Percentiles rank a stretch among this genome's conserved stretches.
Evolutionary conservation across 2,329 filamentous ascomycete genomes (phyloP).

Genomic region (Nemania sp.): DNA sequence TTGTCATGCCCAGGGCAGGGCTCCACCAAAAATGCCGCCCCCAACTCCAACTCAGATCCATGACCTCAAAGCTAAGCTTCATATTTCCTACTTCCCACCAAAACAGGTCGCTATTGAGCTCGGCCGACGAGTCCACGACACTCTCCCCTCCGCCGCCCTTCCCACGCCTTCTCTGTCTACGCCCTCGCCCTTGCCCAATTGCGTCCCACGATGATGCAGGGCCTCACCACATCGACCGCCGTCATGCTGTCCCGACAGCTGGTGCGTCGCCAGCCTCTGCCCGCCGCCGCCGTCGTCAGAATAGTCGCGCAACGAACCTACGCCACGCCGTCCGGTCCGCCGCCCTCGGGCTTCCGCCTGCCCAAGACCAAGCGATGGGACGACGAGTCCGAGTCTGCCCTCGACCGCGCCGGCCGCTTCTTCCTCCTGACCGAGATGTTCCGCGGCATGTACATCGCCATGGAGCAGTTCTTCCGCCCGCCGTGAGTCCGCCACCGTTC

Average conservation of each 20-base stretch:
- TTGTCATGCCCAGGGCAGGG: conserved; percentile 33
- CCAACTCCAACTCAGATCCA: conserved; percentile 34
- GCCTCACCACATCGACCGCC: conserved; percentile 38
- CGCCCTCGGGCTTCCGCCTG: conserved; percentile 80
- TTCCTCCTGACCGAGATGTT: conserved; percentile 96
- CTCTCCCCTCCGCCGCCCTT: conserved; percentile 27
- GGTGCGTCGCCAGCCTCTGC: conserved; percentile 36
- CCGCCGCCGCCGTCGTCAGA: conserved; percentile 33
- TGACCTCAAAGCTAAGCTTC: conserved; percentile 33
- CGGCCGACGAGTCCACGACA: conserved; percentile 15
- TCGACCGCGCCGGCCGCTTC: conserved; percentile 88
- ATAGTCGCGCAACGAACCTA: conserved; percentile 49
- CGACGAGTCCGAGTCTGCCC: conserved; percentile 72
- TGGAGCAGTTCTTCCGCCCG: conserved; percentile 98
- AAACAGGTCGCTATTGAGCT: conserved; percentile 19
- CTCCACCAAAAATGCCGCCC: conserved; percentile 36
- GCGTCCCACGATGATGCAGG: conserved; percentile 40
- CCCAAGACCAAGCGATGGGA: conserved; percentile 77
- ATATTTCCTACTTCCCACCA: conserved; percentile 26
- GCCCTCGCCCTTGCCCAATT: conserved; percentile 29
- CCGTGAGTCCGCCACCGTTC: conserved; percentile 68
- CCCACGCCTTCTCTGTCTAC: conserved; percentile 10
- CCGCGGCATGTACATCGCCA: conserved; percentile 94
- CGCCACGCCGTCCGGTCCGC: conserved; percentile 76
- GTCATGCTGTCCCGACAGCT: conserved; percentile 41